Evolutionary conservation across 2,329 filamentous ascomycete genomes (phyloP), one percentile per base, ranked within the genome.

Genomic region (Talaromyces funiculosus): DNA sequence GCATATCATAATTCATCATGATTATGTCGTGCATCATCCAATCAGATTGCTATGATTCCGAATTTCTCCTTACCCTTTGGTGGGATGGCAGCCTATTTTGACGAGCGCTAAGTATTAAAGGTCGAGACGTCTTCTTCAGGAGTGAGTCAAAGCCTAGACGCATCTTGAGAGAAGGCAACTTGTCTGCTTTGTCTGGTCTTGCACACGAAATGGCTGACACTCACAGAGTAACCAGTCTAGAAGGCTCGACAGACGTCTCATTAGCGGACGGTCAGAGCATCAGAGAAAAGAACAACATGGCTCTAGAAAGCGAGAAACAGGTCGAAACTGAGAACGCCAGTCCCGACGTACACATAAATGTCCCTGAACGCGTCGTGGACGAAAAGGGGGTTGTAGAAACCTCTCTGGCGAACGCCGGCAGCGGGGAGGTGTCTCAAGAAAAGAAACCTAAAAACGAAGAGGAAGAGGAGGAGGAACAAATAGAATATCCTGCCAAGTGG

Each of bases 401-500:
- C 8, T 4, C 51, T 10, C 51, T 54, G 12, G 31, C 38, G 16
- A 35, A 35, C 16, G 14, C 20, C n/a, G 9, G 12, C 22, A 40
- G 33, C 51, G n/a, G 8, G 14, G 51, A 54, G 24, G 18, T 35
- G 20, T 3, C 33, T 3, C 12, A 26, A 5, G 51, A 40, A 18
- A 40, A 37, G 24, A 20, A 24, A n/a, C 26, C 12, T 14, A 20
- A 53, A 38, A 26, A 24, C 4, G 51, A 38, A 26, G 35, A 38
- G 8, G 29, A 22, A 9, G 49, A 33, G 14, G 57, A 69, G 14
- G 57, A 69, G 3, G 65, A 69, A 14, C 66, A 72, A 8, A 57
- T 64, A 3, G 65, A 71, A 53, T 77, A 76, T 64, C 74, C 73
- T 14, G 59, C 63, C 0, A 64, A 67, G 16, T 66, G 72, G 60